phyloP scores from a whole-genome alignment of 176 grass and related monocot species.

The Aegilops sharonensis region DNA sequence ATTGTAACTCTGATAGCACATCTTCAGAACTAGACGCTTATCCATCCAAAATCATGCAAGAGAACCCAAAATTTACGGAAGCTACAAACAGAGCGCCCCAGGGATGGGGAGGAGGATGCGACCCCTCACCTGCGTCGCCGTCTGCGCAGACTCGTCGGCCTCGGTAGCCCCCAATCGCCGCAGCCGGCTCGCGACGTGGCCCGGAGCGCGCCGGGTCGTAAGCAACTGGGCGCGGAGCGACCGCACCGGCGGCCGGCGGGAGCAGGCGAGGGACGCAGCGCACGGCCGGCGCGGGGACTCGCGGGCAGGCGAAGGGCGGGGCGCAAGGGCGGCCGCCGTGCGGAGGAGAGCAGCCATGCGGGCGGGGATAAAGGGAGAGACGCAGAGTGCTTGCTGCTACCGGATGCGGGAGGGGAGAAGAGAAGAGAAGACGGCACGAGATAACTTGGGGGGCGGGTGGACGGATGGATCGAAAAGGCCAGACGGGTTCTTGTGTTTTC shows the following conservation, averaged over 20 bases:
- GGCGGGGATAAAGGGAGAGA: background rate
- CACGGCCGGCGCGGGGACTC: slow-evolving; percentile 4
- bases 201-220: slow-evolving; percentile 6
- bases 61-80: background rate
- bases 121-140: slow-evolving; percentile 45
- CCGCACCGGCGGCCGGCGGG: background rate
- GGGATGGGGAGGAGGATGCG: background rate
- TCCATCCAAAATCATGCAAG: background rate
- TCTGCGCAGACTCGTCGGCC: slow-evolving; percentile 35
- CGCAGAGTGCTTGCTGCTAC: background rate
- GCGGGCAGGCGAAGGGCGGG: background rate
- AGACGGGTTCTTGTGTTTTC: background rate
- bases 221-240: slow-evolving; percentile 23
- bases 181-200: background rate
- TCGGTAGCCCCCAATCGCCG: slow-evolving; percentile 34
- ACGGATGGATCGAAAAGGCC: background rate
- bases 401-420: background rate
- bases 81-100: background rate
- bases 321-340: slow-evolving; percentile 39
- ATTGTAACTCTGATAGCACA: background rate
- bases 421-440: background rate
- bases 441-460: background rate
- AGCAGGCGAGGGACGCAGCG: slow-evolving; percentile 18
- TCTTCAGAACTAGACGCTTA: background rate
- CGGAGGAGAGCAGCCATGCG: slow-evolving; percentile 57